These are phyloP conservation scores for Rhizodiscina lignyota DNA, from an alignment of 495 filamentous ascomycete species.

Conservation along the genomic window DNA sequence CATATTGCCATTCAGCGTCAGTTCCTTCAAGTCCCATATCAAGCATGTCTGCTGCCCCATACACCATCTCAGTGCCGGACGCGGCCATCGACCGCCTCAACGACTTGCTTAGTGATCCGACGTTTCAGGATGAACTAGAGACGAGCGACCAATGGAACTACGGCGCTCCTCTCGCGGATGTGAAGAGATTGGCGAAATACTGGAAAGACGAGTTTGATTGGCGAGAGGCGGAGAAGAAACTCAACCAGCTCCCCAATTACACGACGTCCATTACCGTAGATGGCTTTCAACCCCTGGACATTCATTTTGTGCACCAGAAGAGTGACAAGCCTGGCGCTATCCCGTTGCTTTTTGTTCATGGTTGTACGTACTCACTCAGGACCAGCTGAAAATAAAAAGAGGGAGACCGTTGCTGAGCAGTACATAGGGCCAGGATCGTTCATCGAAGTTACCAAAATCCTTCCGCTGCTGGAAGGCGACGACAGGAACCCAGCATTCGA, in stretches of 20 bases:
- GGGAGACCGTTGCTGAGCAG: neutral
- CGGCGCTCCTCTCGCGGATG: constrained; percentile 32
- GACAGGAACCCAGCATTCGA: constrained; percentile 40
- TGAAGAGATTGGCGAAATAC: constrained; percentile 31
- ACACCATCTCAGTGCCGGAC: constrained; percentile 10
- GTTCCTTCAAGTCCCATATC: too few relatives aligned
- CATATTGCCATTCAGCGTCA: too few relatives aligned
- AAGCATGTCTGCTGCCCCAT: constrained; percentile 1
- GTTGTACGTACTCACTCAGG: constrained; percentile 9
- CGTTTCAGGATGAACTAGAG: constrained; percentile 18
- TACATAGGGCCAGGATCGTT: constrained; percentile 48
- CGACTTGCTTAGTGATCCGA: constrained; percentile 6
- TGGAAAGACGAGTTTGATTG: constrained; percentile 30
- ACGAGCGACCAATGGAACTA: constrained; percentile 21
- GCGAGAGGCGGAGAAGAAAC: constrained; percentile 16
- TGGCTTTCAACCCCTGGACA: constrained; percentile 18
- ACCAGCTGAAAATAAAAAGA: neutral
- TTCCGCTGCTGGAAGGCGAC: constrained; percentile 33
- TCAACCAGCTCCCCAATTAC: constrained; percentile 24
- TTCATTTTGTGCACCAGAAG: constrained; percentile 22
- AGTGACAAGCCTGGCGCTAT: constrained; percentile 14
- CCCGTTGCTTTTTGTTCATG: constrained; percentile 21
- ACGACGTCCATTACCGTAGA: constrained; percentile 14
- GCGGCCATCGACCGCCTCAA: constrained; percentile 6
- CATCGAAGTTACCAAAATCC: constrained; percentile 46